Evolutionary conservation across 805 yeast species (phyloP).

Genomic region (Yarrowia hollandica): DNA sequence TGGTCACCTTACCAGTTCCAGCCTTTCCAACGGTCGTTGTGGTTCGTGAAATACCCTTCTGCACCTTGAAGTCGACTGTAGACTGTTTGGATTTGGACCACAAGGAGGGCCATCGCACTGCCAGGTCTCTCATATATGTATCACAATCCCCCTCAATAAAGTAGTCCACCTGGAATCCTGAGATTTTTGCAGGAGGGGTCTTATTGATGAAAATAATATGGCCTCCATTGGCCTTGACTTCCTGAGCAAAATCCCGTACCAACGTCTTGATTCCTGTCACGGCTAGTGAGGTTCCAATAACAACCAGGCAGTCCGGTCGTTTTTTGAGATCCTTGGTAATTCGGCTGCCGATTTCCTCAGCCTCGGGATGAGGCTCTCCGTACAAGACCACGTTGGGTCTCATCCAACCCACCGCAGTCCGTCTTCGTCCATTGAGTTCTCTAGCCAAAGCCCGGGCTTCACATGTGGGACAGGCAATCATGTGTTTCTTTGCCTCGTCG

Average conservation of each 20-base stretch:
- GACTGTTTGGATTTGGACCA: conserved; percentile 11
- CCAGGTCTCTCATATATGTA: conserved; percentile 55
- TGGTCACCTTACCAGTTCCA: neutral
- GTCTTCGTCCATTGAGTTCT: conserved; percentile 67
- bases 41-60: neutral
- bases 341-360: conserved; percentile 75
- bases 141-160: conserved; percentile 83
- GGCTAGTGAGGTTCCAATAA: conserved; percentile 89
- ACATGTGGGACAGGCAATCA: conserved; percentile 66
- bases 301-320: conserved; percentile 75
- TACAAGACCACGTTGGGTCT: conserved; percentile 90
- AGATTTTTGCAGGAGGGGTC: conserved; percentile 54
- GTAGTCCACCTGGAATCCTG: conserved; percentile 75
- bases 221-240: conserved; percentile 78
- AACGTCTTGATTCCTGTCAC: conserved; percentile 86
- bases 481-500: conserved; percentile 42
- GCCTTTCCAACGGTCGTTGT: too few relatives aligned
- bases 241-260: conserved; percentile 65
- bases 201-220: conserved; percentile 74
- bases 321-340: conserved; percentile 58
- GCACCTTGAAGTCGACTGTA: conserved; percentile 20
- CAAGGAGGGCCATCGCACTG: conserved; percentile 1
- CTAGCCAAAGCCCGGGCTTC: conserved; percentile 56
- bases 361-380: conserved; percentile 90
- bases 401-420: conserved; percentile 71